A percentile compares a stretch with the other conserved stretches of the same genome.
Conservation (phyloP, 2,329 filamentous ascomycete species). For the Aspergillus floridensis region DNA sequence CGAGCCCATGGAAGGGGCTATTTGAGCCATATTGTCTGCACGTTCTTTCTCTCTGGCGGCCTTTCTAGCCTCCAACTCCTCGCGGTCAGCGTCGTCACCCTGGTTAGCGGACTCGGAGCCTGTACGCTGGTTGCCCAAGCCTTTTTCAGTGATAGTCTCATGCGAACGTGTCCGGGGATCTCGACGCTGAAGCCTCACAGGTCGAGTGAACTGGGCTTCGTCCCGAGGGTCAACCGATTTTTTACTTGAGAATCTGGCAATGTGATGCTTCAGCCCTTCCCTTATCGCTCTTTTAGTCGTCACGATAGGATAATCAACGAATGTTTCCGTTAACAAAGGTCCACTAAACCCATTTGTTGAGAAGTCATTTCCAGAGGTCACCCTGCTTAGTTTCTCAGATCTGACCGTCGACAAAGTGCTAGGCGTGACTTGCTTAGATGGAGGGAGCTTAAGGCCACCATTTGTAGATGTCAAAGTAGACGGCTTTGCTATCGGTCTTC, state of each 20-base stretch:
- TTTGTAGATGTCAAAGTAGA: slow-evolving; percentile 21
- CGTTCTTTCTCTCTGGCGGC: slow-evolving; percentile 82
- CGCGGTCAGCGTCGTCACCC: slow-evolving; percentile 65
- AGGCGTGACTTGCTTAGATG: slow-evolving; percentile 21
- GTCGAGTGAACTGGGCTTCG: slow-evolving; percentile 78
- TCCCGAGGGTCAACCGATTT: slow-evolving; percentile 66
- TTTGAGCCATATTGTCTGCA: slow-evolving; percentile 84
- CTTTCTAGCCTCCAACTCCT: slow-evolving; percentile 57
- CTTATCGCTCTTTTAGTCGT: slow-evolving; percentile 78
- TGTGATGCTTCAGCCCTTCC: slow-evolving; percentile 78
- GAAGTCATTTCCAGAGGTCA: slow-evolving; percentile 29
- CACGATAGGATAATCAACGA: slow-evolving; percentile 65
- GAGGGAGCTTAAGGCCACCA: slow-evolving; percentile 26
- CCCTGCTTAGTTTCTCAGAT: slow-evolving; percentile 20
- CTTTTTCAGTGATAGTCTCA: slow-evolving; percentile 54
- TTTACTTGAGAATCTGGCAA: slow-evolving; percentile 74
- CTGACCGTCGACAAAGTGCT: slow-evolving; percentile 19
- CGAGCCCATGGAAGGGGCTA: slow-evolving; percentile 74
- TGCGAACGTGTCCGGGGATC: slow-evolving; percentile 66
- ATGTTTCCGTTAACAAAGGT: slow-evolving; percentile 39
- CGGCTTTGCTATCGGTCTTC: slow-evolving; percentile 33
- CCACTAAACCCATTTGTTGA: slow-evolving; percentile 45
- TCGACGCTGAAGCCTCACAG: slow-evolving; percentile 83
- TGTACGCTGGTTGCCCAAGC: slow-evolving; percentile 39
- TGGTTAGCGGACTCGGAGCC: slow-evolving; percentile 41